Base-by-base conservation (phyloP, 2,329 filamentous ascomycete species). In the Colletotrichum higginsianum region DNA sequence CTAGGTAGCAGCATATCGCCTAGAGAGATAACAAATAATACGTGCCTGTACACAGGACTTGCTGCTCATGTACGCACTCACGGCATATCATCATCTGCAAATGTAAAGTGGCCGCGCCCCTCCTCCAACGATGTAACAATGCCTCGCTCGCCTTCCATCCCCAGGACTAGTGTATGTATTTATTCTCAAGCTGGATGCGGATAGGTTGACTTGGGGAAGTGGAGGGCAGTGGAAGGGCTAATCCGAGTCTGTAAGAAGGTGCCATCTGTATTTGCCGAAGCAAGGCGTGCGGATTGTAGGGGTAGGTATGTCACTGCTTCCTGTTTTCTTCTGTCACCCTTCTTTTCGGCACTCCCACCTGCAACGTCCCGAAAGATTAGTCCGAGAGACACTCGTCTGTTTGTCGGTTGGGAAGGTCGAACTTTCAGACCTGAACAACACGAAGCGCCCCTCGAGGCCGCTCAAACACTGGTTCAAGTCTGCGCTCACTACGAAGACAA, bases 81-180 rank as follows among this genome's bases (percentile, higher is more conserved):
- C 38, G 65, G 65, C 65, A 67, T 40, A 62, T 61, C 49, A 55
- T 55, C 57, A 67, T 52, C 26, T 67, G 65, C 56, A 67, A 58
- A 46, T 60, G 63, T 44, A 46, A 44, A 21, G 46, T 60, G 46
- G 44, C 46, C 55, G 16, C 35, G 26, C 18, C 4, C 46, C 55
- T 53, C 63, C 55, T 60, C 63, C 49, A 52, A 18, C 35, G 44
- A 61, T 66, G 63, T 56, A 61, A 66, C 55, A 60, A 58, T 47
- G 63, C 63, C 55, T 66, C 55, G 61, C 35, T 35, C 56, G 55
- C 63, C 63, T 42, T 58, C 53, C 44, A 30, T 40, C 50, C 26
- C 16, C 35, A 50, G 35, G 35, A 38, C n/a, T 9, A 57, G 53
- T n/a, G 5, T 42, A 23, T 44, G 5, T 42, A 23, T 44, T 16